phyloP scores from a whole-genome alignment of 495 filamentous ascomycete species.

The Cercophora newfieldiana region DNA sequence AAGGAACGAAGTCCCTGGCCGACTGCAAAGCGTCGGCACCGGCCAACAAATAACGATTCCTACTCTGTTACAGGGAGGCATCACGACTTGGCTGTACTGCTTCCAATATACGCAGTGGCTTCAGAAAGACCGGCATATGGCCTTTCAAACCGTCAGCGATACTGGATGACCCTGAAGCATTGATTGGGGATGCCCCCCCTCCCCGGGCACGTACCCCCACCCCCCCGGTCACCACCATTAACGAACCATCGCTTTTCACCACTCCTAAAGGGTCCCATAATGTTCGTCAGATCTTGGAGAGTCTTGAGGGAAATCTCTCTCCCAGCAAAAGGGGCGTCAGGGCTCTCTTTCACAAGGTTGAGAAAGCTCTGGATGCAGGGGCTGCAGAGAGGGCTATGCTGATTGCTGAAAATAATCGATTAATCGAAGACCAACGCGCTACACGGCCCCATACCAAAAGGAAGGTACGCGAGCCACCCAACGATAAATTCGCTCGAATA shows the following conservation, averaged over 20 bases:
- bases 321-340: background rate
- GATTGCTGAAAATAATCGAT: background rate
- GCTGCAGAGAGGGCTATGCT: background rate
- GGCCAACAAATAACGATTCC: slow-evolving; percentile 9
- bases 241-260: background rate
- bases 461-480: too few species aligned
- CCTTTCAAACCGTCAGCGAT: background rate
- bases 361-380: background rate
- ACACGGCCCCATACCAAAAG: too few species aligned
- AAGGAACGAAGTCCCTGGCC: background rate
- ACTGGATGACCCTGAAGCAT: slow-evolving; percentile 10
- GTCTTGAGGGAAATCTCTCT: background rate
- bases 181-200: background rate
- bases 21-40: background rate
- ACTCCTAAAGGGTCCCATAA: background rate
- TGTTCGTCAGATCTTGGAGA: background rate
- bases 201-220: too few species aligned
- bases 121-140: slow-evolving; percentile 14
- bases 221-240: too few species aligned
- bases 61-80: background rate
- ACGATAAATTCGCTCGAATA: too few species aligned
- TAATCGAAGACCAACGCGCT: too few species aligned
- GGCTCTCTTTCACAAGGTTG: too few species aligned
- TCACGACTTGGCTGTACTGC: background rate
- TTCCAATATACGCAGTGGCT: background rate